Percentiles rank a stretch among this genome's conserved stretches.
Evolutionary conservation across 1,284 basidiomycete genomes (phyloP).

Genomic region (Lignosus rhinocerotis): DNA sequence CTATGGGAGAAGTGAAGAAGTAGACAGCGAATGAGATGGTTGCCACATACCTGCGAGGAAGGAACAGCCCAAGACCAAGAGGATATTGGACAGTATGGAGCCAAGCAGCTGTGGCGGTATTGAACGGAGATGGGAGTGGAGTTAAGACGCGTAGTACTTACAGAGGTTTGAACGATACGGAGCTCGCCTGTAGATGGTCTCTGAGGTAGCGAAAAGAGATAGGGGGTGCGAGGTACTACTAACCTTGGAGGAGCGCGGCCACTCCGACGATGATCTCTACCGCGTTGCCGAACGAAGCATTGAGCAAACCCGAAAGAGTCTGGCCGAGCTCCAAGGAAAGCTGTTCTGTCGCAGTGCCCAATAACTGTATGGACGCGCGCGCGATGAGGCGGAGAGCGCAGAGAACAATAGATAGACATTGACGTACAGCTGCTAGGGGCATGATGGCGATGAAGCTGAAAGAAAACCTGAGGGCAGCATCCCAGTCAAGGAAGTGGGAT

Average conservation of each 20-base stretch:
- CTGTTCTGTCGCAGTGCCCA: constrained; percentile 88
- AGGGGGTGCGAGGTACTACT: neutral
- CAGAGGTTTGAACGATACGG: constrained; percentile 86
- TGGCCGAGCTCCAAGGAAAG: constrained; percentile 78
- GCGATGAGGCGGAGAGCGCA: neutral
- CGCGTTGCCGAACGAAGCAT: constrained; percentile 82
- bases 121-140: neutral
- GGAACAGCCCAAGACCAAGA: constrained; percentile 86
- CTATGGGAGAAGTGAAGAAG: constrained; percentile 33
- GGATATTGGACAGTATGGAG: constrained; percentile 86
- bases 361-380: constrained; percentile 40
- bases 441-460: constrained; percentile 88
- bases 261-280: constrained; percentile 88
- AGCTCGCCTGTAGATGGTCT: constrained; percentile 57
- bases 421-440: constrained; percentile 76
- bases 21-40: neutral
- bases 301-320: constrained; percentile 83
- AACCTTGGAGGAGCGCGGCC: constrained; percentile 81
- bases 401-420: neutral
- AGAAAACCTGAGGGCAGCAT: constrained; percentile 79
- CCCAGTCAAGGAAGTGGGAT: constrained; percentile 68
- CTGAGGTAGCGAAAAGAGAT: neutral
- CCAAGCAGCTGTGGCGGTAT: constrained; percentile 62
- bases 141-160: constrained; percentile 36
- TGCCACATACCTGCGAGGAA: constrained; percentile 70